A percentile compares a stretch with the other conserved stretches of the same genome.
Evolutionary conservation across 805 yeast species (phyloP).

Genomic region (Wickerhamiella bombiphila): DNA sequence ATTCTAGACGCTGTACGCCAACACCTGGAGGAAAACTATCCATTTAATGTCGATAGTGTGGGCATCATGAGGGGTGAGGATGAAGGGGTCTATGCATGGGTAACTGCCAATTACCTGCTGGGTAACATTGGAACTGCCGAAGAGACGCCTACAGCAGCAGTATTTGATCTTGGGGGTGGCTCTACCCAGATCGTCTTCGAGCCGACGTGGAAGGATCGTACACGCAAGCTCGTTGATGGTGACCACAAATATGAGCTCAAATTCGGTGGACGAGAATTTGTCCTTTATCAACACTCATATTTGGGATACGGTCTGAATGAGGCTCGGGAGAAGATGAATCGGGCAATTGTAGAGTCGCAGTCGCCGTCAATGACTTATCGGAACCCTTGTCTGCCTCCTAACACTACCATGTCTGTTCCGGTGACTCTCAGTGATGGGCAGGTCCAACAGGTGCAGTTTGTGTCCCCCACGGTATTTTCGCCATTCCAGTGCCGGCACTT

Average conservation of each 20-base stretch:
- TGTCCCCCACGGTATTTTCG: slow-evolving; percentile 48
- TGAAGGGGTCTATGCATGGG: slow-evolving; percentile 98
- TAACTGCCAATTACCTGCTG: slow-evolving; percentile 81
- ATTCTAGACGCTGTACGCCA: slow-evolving; percentile 64
- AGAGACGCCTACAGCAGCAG: slow-evolving; percentile 82
- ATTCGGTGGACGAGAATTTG: slow-evolving; percentile 71
- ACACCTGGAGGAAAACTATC: slow-evolving; percentile 67
- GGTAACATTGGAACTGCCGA: slow-evolving; percentile 82
- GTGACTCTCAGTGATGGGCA: slow-evolving; percentile 39
- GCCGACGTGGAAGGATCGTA: slow-evolving; percentile 44
- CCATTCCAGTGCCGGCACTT: slow-evolving; percentile 77
- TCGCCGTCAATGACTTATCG: slow-evolving; percentile 23
- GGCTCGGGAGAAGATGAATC: slow-evolving; percentile 74
- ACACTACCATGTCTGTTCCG: slow-evolving; percentile 38
- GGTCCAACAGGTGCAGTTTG: slow-evolving; percentile 34
- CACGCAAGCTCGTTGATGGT: slow-evolving; percentile 51
- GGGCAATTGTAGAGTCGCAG: slow-evolving; percentile 40
- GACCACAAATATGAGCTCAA: slow-evolving; percentile 70
- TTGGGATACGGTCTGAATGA: slow-evolving; percentile 92
- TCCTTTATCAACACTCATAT: slow-evolving; percentile 85
- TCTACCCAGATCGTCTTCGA: slow-evolving; percentile 97
- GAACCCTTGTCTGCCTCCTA: slow-evolving; percentile 86
- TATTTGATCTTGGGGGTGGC: slow-evolving; percentile 96
- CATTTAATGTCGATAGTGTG: slow-evolving; percentile 86
- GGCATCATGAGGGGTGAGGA: slow-evolving; percentile 91